Conservation (phyloP, 1,284 basidiomycete species). For the Abortiporus biennis region DNA sequence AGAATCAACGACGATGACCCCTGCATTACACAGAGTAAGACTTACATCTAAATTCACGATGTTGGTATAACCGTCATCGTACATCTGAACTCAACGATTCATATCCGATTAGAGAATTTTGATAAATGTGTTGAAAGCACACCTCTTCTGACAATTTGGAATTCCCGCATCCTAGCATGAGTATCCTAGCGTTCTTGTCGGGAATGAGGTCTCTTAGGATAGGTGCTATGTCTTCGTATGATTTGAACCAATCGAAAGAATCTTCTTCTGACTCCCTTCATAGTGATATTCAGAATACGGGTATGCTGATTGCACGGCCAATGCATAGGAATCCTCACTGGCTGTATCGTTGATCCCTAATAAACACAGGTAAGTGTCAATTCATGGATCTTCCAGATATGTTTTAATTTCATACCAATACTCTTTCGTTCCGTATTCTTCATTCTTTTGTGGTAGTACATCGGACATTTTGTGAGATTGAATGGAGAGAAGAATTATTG, state of each 20-base stretch:
- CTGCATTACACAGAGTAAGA: constrained; percentile 8
- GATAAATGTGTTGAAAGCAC: constrained; percentile 12
- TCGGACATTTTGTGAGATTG: no score
- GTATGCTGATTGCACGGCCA: neutral
- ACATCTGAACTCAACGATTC: constrained; percentile 56
- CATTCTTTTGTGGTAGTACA: constrained; percentile 58
- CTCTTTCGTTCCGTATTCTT: constrained; percentile 68
- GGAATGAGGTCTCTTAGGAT: constrained; percentile 60
- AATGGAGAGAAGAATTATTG: no score
- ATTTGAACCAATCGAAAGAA: constrained; percentile 87
- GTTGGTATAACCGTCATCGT: constrained; percentile 81
- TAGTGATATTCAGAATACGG: no score
- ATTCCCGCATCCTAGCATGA: constrained; percentile 93
- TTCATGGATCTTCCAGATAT: neutral
- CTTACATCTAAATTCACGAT: constrained; percentile 83
- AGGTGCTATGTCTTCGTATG: constrained; percentile 59
- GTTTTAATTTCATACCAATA: constrained; percentile 52
- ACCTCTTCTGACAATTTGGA: constrained; percentile 76
- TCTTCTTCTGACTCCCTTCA: constrained; percentile 55
- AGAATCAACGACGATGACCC: neutral
- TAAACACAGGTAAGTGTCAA: neutral
- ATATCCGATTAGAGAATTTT: neutral
- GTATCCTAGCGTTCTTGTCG: constrained; percentile 57
- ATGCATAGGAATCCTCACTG: constrained; percentile 40
- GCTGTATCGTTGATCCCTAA: constrained; percentile 66